These are phyloP conservation scores for Ceratobasidium sp. DNA, from an alignment of 1,284 basidiomycete genomes.

Conservation along the genomic window DNA sequence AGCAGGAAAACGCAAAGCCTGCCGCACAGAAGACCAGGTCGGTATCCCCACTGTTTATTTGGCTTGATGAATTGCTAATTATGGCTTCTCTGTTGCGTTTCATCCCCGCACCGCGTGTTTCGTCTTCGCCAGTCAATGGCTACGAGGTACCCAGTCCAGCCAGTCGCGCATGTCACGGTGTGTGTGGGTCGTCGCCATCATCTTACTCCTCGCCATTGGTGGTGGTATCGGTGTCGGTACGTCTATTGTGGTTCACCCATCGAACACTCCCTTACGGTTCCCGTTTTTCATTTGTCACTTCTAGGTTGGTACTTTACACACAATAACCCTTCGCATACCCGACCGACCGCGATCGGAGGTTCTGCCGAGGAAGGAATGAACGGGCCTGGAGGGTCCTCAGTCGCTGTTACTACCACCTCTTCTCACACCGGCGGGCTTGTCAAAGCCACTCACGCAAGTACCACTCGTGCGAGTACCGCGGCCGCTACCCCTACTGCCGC, in stretches of 20 bases:
- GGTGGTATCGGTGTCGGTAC: conserved; percentile 63
- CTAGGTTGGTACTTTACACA: conserved; percentile 61
- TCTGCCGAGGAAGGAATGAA: conserved; percentile 59
- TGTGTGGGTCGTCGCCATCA: conserved; percentile 70
- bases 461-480: neutral
- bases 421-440: conserved; percentile 26
- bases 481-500: neutral
- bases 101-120: conserved; percentile 12
- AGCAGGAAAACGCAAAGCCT: conserved; percentile 61
- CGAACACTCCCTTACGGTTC: neutral
- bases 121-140: conserved; percentile 61
- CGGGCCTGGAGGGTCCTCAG: conserved; percentile 17
- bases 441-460: conserved; percentile 26
- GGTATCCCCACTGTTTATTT: conserved; percentile 42
- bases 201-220: conserved; percentile 63
- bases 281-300: neutral
- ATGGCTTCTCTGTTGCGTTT: conserved; percentile 29
- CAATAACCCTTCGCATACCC: conserved; percentile 57
- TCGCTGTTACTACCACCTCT: neutral
- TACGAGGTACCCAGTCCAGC: conserved; percentile 65
- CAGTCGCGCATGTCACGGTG: conserved; percentile 62
- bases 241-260: neutral
- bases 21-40: conserved; percentile 61
- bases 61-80: conserved; percentile 41
- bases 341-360: conserved; percentile 70